Evolutionary conservation across 768 basidiomycete species (phyloP).

Genomic region (Psilocybe sp.): DNA sequence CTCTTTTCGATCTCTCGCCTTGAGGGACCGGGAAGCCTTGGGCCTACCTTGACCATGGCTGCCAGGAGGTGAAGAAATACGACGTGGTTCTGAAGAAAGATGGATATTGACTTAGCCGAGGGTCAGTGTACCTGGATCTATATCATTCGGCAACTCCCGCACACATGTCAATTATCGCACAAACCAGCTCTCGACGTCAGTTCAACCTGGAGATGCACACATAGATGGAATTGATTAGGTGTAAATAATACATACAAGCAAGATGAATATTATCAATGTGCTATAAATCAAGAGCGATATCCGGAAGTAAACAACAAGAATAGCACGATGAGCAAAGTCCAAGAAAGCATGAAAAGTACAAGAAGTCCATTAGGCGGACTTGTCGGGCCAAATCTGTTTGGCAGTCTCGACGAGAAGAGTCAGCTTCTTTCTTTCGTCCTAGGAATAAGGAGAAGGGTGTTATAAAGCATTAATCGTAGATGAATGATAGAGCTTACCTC

Average conservation of each 20-base stretch:
- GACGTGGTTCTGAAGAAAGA: slow-evolving; percentile 1
- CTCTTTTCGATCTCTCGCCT: slow-evolving; percentile 8
- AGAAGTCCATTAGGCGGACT: background rate
- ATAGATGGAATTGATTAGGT: background rate
- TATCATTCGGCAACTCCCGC: too few species aligned
- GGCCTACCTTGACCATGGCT: slow-evolving; percentile 17
- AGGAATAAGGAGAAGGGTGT: too few species aligned
- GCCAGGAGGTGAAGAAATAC: background rate
- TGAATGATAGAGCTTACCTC: slow-evolving; percentile 26
- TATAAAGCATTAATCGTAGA: background rate
- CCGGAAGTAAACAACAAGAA: too few species aligned
- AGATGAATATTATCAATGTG: background rate
- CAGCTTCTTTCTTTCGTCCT: slow-evolving; percentile 52
- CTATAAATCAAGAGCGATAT: background rate
- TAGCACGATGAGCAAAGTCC: too few species aligned
- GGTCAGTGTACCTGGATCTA: too few species aligned
- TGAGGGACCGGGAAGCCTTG: slow-evolving; percentile 10
- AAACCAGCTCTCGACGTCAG: too few species aligned
- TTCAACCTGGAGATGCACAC: background rate
- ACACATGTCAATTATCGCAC: too few species aligned
- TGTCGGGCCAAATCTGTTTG: slow-evolving; percentile 41
- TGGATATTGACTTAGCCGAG: background rate
- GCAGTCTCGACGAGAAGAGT: slow-evolving; percentile 41
- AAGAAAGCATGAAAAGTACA: background rate
- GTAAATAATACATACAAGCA: background rate